Evolutionary conservation across 768 basidiomycete species (phyloP).

Genomic region (Trametes elegans): DNA sequence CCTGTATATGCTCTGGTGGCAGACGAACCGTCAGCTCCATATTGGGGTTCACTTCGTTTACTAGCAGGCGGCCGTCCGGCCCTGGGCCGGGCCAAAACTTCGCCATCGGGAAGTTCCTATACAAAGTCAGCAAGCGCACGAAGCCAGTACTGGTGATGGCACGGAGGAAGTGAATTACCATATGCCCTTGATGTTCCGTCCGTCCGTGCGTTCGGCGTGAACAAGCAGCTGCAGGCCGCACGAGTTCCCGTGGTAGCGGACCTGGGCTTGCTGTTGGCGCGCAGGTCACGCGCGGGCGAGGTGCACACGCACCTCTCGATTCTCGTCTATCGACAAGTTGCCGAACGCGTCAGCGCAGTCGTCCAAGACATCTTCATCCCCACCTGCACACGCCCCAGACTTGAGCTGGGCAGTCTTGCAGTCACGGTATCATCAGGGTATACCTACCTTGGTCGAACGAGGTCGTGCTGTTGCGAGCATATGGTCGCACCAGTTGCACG

Average conservation of each 20-base stretch:
- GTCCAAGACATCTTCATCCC: constrained; percentile 29
- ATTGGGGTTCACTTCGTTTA: background rate
- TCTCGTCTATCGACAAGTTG: constrained; percentile 72
- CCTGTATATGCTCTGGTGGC: constrained; percentile 65
- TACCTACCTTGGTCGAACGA: background rate
- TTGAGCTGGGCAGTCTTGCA: too few species aligned
- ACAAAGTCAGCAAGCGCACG: background rate
- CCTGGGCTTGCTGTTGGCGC: too few species aligned
- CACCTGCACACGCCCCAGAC: constrained; percentile 15
- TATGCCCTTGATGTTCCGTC: constrained; percentile 50
- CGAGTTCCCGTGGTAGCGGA: constrained; percentile 80
- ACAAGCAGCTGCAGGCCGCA: constrained; percentile 74
- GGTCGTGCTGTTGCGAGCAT: background rate
- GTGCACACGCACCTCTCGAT: constrained; percentile 69
- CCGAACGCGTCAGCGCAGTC: constrained; percentile 57
- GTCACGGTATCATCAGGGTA: background rate
- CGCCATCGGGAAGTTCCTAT: constrained; percentile 55
- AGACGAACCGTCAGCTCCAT: constrained; percentile 40
- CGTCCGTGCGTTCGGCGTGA: constrained; percentile 62
- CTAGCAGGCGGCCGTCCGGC: constrained; percentile 28
- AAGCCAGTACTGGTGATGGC: background rate
- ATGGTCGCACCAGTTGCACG: background rate
- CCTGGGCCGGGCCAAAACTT: constrained; percentile 65
- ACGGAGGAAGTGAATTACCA: constrained; percentile 16
- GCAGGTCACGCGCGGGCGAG: too few species aligned